phyloP scores from a whole-genome alignment of 441 rosid genomes.

The Gossypium davidsonii region DNA sequence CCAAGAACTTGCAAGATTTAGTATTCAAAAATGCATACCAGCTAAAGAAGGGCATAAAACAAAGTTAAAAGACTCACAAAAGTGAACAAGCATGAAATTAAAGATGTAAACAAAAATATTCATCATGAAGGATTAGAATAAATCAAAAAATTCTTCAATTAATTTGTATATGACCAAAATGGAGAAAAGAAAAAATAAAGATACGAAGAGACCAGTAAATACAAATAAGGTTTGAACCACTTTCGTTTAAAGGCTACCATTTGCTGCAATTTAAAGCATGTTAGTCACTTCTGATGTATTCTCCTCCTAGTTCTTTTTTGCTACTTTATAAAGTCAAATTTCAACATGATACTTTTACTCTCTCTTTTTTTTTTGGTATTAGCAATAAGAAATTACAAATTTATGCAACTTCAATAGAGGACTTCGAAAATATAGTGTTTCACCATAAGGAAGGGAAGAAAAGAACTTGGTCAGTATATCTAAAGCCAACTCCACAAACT shows the following conservation, averaged over 20 bases:
- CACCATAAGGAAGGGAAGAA: background rate
- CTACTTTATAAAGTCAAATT: background rate
- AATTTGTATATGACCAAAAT: background rate
- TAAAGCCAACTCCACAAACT: background rate
- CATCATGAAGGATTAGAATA: background rate
- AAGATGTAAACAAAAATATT: slow-evolving; percentile 16
- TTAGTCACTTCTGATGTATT: background rate
- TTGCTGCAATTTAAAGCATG: background rate
- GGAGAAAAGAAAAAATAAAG: background rate
- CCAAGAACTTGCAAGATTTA: background rate
- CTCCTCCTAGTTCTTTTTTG: background rate
- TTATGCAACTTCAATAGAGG: background rate
- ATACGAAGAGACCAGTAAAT: background rate
- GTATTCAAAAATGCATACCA: slow-evolving; percentile 5
- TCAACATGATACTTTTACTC: background rate
- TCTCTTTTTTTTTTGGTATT: background rate
- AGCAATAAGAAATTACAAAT: background rate
- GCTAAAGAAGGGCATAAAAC: background rate
- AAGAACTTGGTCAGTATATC: background rate
- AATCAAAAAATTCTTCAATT: background rate
- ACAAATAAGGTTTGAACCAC: background rate
- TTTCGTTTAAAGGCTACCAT: background rate
- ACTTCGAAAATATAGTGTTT: background rate
- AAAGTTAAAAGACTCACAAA: slow-evolving; percentile 14
- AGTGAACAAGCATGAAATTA: slow-evolving; percentile 17